Conservation (phyloP, 345 rosid species). For the Euphorbia tirucalli region DNA sequence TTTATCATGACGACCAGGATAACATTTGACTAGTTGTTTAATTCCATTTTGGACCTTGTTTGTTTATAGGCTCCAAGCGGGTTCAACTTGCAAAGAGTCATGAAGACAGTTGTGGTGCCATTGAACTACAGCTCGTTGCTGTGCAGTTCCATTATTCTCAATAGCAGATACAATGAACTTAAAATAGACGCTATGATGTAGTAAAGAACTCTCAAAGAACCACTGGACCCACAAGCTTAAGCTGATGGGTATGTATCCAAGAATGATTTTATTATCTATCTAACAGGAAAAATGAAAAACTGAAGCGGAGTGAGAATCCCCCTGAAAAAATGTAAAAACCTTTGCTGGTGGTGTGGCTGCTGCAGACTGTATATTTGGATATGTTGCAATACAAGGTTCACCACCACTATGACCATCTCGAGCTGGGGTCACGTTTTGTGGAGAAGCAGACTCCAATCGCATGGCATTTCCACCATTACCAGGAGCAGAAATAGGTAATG, state of each 20-base stretch:
- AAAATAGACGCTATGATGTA: not conserved
- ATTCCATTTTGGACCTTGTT: not conserved
- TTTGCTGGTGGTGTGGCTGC: slow-evolving; percentile 42
- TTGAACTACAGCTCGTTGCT: not conserved
- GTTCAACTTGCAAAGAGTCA: not conserved
- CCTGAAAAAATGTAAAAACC: slow-evolving; percentile 37
- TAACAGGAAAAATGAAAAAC: not conserved
- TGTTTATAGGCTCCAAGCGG: not conserved
- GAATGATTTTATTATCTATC: too few relatives aligned
- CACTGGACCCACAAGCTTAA: not conserved
- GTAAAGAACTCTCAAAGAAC: not conserved
- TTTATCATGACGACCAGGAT: not conserved
- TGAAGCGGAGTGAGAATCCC: slow-evolving; percentile 1
- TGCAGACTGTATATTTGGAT: slow-evolving; percentile 40
- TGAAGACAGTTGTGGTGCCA: not conserved
- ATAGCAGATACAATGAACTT: slow-evolving; percentile 1
- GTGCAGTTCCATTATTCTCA: not conserved
- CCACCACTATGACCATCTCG: slow-evolving; percentile 47
- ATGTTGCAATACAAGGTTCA: slow-evolving; percentile 33
- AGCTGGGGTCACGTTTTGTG: slow-evolving; percentile 39
- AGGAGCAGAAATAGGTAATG: slow-evolving; percentile 43
- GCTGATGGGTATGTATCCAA: not conserved
- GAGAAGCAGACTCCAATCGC: slow-evolving; percentile 53
- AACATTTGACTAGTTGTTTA: not conserved
- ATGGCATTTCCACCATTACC: slow-evolving; percentile 47